Base-by-base conservation (phyloP, 805 yeast species). In the Hanseniaspora osmophila region DNA sequence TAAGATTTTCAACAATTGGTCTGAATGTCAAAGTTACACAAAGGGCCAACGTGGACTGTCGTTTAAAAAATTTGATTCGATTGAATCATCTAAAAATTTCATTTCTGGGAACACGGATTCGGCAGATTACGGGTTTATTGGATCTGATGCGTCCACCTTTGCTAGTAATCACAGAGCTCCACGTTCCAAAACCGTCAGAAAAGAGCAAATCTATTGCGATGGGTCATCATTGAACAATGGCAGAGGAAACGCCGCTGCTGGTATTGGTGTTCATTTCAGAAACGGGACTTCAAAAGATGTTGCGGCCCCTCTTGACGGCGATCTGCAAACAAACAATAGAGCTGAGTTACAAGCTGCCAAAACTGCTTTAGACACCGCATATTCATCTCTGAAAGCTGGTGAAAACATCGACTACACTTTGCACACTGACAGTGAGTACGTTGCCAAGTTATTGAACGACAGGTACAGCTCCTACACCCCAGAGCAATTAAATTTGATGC, bases 221-320 rank as follows among this genome's bases (percentile, higher is more conserved):
- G 96, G 96, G 0, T 83, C 94, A 0, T 68, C 80, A 0, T 64
- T 78, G 12, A 71, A 74, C 3, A 81, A 82, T 53, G 90, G 87
- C 1, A 63, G 54, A 17, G 41, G 43, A 0, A 51, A 52, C 9
- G 66, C 71, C 1, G 47, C 52, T 2, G 78, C 80, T 0, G 96
- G 96, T 0, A 77, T 74, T 54, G 96, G 95, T 22, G 83, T 82
- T 0, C 85, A 65, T 58, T 84, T 72, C 57, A 88, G 86, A 0
- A 63, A 60, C 30, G 81, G 79, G 53, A 48, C 68, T 2, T 51
- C 48, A 16, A 41, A 46, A 60, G 83, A 82, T 57, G 63, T 68
- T 10, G 66, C 80, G 0, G 75, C 67, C 5, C 74, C 80, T 0
- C 64, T 85, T 22, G 38, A n/a, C 1, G 69, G 66, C 2, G 59